Evolutionary conservation across 331 rosid species (phyloP).

Genomic region (Spiraea crenata): DNA sequence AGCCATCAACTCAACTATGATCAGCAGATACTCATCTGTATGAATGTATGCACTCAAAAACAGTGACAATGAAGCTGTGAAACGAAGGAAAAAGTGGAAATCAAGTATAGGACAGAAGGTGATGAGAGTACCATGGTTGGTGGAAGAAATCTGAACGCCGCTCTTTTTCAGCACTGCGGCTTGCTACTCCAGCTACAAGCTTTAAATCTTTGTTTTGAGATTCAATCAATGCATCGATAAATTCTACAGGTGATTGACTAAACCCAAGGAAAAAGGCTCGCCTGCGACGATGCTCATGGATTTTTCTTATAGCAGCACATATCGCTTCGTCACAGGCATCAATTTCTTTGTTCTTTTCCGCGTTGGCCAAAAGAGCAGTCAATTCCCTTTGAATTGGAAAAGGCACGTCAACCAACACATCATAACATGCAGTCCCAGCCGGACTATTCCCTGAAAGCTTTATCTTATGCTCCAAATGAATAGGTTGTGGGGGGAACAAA

Average conservation of each 20-base stretch:
- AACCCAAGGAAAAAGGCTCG: conserved; percentile 96
- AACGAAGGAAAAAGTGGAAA: not conserved
- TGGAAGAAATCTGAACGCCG: conserved; percentile 87
- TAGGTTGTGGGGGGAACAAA: conserved; percentile 85
- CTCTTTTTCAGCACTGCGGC: conserved; percentile 88
- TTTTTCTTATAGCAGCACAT: conserved; percentile 79
- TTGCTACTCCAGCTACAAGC: conserved; percentile 83
- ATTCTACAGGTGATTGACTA: conserved; percentile 97
- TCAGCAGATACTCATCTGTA: not conserved
- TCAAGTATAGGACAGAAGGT: conserved; percentile 1
- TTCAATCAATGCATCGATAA: conserved; percentile 82
- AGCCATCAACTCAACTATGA: conserved; percentile 10
- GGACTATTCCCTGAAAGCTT: conserved; percentile 91
- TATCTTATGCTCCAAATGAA: conserved; percentile 87
- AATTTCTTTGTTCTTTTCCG: conserved; percentile 95
- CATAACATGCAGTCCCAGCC: conserved; percentile 92
- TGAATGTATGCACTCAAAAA: not conserved
- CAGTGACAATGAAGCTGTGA: not conserved
- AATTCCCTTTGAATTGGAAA: conserved; percentile 92
- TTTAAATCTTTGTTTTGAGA: conserved; percentile 95
- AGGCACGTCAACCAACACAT: conserved; percentile 90
- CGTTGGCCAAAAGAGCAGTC: conserved; percentile 75
- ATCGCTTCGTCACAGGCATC: conserved; percentile 90
- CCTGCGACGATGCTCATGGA: conserved; percentile 93
- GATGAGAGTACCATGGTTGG: conserved; percentile 79